Evolutionary conservation across 2,329 filamentous ascomycete genomes (phyloP).

Genomic region (Phyllosticta citribraziliensis): DNA sequence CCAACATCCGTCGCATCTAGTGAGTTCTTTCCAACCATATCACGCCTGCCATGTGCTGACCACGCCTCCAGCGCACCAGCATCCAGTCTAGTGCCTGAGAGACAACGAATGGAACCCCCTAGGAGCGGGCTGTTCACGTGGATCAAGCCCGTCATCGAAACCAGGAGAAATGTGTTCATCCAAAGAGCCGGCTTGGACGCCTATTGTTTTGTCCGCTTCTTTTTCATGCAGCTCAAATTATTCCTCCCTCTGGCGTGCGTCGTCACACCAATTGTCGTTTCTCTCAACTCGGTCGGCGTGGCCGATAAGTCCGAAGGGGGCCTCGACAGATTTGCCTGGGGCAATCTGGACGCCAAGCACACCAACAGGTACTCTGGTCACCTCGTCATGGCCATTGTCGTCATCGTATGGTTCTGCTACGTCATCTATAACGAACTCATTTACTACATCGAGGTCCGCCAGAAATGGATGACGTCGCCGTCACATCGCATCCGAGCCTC

Average conservation of each 20-base stretch:
- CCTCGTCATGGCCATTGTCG: constrained; percentile 64
- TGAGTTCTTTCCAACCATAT: constrained; percentile 33
- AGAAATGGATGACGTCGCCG: constrained; percentile 88
- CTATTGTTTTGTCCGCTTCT: constrained; percentile 93
- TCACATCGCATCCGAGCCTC: constrained; percentile 90
- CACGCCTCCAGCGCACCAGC: constrained; percentile 55
- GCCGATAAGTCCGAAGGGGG: constrained; percentile 44
- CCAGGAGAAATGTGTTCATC: constrained; percentile 17
- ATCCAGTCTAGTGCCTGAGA: constrained; percentile 77
- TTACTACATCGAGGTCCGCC: constrained; percentile 84
- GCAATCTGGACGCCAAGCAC: constrained; percentile 60
- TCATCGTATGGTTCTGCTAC: constrained; percentile 75
- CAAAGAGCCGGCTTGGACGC: constrained; percentile 64
- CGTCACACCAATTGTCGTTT: constrained; percentile 75
- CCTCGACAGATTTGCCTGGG: constrained; percentile 76
- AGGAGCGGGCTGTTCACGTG: constrained; percentile 47
- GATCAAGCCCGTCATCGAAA: constrained; percentile 32
- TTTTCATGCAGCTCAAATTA: constrained; percentile 77
- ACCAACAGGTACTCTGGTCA: constrained; percentile 74
- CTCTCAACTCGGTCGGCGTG: constrained; percentile 70
- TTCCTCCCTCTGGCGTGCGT: constrained; percentile 74
- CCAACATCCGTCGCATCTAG: constrained; percentile 76
- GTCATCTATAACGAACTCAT: constrained; percentile 80
- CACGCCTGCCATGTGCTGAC: constrained; percentile 2
- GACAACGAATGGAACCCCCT: constrained; percentile 69